Evolutionary conservation across 176 grass and related monocot genomes (phyloP).

Genomic region (Alopecurus myosuroides): DNA sequence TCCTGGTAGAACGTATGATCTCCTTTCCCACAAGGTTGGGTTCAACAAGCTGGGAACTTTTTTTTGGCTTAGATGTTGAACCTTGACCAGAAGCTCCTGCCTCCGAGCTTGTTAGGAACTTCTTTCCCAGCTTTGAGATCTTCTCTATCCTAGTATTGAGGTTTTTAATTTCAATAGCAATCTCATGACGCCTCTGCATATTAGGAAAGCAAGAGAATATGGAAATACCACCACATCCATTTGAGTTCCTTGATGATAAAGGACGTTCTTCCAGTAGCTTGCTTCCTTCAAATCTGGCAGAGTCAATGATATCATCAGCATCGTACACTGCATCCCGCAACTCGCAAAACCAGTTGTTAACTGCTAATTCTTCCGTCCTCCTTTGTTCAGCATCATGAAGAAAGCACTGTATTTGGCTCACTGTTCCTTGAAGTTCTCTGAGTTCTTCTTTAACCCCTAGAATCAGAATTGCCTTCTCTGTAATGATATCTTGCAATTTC

Average conservation of each 20-base stretch:
- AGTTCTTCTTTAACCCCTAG: not conserved
- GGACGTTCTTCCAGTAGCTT: not conserved
- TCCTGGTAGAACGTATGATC: not conserved
- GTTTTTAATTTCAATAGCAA: not conserved
- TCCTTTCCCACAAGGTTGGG: constrained; percentile 7
- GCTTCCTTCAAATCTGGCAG: not conserved
- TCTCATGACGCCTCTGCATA: not conserved
- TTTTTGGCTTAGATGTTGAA: not conserved
- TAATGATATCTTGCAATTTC: not conserved
- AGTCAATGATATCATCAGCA: not conserved
- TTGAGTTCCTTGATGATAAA: not conserved
- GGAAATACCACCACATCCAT: not conserved
- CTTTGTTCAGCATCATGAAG: not conserved
- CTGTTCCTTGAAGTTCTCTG: not conserved
- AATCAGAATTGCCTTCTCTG: not conserved
- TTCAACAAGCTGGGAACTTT: constrained; percentile 14
- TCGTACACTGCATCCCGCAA: not conserved
- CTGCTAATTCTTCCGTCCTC: not conserved
- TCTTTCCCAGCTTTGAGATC: not conserved
- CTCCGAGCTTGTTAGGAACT: not conserved
- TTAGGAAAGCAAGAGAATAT: not conserved
- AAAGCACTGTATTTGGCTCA: not conserved
- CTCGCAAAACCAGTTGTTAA: not conserved
- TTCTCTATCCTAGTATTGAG: not conserved
- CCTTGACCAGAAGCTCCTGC: not conserved